phyloP scores from a whole-genome alignment of 495 filamentous ascomycete species.

The Coniosporium apollinis region DNA sequence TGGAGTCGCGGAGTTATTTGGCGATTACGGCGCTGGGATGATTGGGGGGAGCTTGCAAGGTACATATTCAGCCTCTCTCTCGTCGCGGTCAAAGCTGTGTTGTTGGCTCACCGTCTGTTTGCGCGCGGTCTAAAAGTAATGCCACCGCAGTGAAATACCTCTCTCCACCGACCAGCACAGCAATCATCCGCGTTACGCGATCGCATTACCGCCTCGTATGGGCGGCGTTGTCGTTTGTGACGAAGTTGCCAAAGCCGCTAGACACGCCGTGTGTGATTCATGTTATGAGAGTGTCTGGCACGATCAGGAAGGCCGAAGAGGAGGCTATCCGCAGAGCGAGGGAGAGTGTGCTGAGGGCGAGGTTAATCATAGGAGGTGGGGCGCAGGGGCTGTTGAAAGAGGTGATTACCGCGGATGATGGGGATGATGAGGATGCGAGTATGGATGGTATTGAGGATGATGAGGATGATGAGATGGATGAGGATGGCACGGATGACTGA shows the following conservation, averaged over 20 bases:
- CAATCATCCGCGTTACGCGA: constrained; percentile 67
- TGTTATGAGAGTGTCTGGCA: constrained; percentile 85
- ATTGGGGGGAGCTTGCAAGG: constrained; percentile 43
- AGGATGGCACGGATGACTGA: constrained; percentile 2
- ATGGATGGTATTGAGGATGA: constrained; percentile 33
- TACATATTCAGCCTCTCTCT: constrained; percentile 18
- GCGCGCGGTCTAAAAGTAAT: not conserved
- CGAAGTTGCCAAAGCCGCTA: constrained; percentile 40
- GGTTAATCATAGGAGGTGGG: constrained; percentile 24
- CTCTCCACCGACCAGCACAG: constrained; percentile 80
- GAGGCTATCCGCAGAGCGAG: constrained; percentile 66
- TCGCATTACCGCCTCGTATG: constrained; percentile 72
- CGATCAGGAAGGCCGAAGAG: constrained; percentile 81
- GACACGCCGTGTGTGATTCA: constrained; percentile 53
- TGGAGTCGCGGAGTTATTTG: constrained; percentile 56
- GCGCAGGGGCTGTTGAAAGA: constrained; percentile 13
- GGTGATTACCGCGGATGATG: constrained; percentile 13
- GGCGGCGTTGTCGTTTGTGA: constrained; percentile 74
- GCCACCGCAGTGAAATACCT: constrained; percentile 65
- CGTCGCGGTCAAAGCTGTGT: not conserved
- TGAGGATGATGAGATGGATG: constrained; percentile 30
- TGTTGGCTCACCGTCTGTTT: constrained; percentile 2
- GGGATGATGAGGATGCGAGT: constrained; percentile 23
- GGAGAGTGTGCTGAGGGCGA: constrained; percentile 47
- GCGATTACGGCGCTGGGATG: constrained; percentile 76